Conservation (phyloP, 768 basidiomycete genomes). For the Boletus tylopilopsis region DNA sequence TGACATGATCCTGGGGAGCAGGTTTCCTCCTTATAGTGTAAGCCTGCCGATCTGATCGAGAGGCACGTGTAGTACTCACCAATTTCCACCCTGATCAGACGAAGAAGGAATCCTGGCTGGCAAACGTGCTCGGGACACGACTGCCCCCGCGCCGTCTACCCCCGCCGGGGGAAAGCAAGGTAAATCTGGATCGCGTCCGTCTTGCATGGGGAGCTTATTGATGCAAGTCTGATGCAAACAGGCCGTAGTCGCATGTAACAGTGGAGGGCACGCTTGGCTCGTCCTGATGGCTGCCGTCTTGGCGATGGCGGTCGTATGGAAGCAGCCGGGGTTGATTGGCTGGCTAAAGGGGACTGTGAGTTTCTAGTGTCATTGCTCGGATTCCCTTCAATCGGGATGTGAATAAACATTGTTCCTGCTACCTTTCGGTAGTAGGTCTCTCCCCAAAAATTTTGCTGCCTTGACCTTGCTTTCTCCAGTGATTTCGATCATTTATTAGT, state of each 20-base stretch:
- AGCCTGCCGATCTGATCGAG: neutral
- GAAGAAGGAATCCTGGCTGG: conserved; percentile 26
- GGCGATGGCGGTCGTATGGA: conserved; percentile 4
- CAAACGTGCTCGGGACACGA: conserved; percentile 6
- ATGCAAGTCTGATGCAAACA: conserved; percentile 9
- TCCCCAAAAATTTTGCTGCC: too few species aligned
- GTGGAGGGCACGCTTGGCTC: neutral
- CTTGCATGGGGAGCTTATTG: conserved; percentile 7
- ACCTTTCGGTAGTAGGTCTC: too few species aligned
- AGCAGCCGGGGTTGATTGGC: neutral
- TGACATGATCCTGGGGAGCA: conserved; percentile 23
- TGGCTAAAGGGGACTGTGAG: conserved; percentile 16
- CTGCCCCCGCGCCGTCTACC: conserved; percentile 23
- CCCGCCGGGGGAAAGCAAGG: conserved; percentile 7
- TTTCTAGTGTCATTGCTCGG: neutral
- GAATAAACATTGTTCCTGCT: too few species aligned
- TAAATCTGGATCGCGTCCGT: neutral
- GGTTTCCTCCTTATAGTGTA: conserved; percentile 30
- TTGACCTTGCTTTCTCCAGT: too few species aligned
- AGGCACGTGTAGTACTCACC: neutral
- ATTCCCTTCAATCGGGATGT: neutral
- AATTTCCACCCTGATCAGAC: conserved; percentile 7
- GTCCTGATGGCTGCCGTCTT: conserved; percentile 5
- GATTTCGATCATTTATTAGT: too few species aligned
- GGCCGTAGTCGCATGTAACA: neutral